Evolutionary conservation across 2,329 filamentous ascomycete species (phyloP).

Genomic region (Thermomyces lanuginosus): DNA sequence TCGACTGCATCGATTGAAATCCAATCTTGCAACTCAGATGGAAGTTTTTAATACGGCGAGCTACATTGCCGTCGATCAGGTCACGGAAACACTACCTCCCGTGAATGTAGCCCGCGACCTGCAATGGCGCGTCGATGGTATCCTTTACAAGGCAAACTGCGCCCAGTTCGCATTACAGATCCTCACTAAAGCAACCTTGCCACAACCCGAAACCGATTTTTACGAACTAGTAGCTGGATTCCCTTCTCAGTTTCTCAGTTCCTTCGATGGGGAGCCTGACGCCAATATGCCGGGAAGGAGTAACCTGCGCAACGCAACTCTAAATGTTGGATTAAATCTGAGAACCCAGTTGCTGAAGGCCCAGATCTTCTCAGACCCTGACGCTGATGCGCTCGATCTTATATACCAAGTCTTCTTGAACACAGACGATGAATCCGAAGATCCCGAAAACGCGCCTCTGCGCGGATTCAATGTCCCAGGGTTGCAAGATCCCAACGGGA

Average conservation of each 20-base stretch:
- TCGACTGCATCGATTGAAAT: constrained; percentile 11
- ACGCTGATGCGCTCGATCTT: constrained; percentile 25
- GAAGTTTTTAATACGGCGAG: constrained; percentile 14
- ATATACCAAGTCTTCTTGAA: constrained; percentile 29
- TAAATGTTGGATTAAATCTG: constrained; percentile 36
- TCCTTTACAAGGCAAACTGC: constrained; percentile 30
- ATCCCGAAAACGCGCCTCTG: constrained; percentile 7
- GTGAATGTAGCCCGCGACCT: constrained; percentile 9
- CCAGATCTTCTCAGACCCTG: constrained; percentile 20
- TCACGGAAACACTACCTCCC: constrained; percentile 17
- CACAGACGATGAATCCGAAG: constrained; percentile 8
- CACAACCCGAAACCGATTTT: too few relatives aligned
- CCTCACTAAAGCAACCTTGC: constrained; percentile 15
- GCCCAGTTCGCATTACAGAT: constrained; percentile 25
- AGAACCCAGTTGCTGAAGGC: constrained; percentile 39
- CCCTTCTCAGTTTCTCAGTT: constrained; percentile 19
- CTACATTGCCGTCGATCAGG: constrained; percentile 21
- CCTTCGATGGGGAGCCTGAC: constrained; percentile 10
- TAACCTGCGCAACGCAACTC: constrained; percentile 25
- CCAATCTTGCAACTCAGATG: constrained; percentile 12
- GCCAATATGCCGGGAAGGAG: constrained; percentile 20
- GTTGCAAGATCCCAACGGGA: constrained; percentile 23
- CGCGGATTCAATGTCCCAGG: constrained; percentile 15
- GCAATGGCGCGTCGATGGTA: constrained; percentile 19
- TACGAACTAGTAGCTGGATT: too few relatives aligned